A percentile compares a stretch with the other conserved stretches of the same genome.
These are phyloP conservation scores for Talaromyces stipitatus DNA, from an alignment of 495 filamentous ascomycete species.

Conservation along the genomic window DNA sequence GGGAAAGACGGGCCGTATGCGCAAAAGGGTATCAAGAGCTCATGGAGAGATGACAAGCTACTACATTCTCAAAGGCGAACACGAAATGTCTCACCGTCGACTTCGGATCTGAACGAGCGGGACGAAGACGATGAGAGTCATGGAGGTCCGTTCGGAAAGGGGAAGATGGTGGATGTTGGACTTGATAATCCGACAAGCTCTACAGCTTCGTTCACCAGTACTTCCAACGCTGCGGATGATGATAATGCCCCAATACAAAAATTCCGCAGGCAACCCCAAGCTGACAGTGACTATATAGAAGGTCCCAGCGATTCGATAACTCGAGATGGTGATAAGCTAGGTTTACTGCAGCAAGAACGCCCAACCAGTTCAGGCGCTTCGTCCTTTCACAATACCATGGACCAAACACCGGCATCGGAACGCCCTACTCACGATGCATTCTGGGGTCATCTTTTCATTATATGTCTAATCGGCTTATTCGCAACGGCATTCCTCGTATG, in stretches of 20 bases:
- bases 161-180: slow-evolving; percentile 79
- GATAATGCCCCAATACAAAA: slow-evolving; percentile 81
- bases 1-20: slow-evolving; percentile 24
- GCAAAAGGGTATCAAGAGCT: slow-evolving; percentile 43
- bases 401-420: slow-evolving; percentile 29
- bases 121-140: slow-evolving; percentile 28
- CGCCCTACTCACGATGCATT: slow-evolving; percentile 72
- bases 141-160: slow-evolving; percentile 47
- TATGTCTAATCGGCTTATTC: slow-evolving; percentile 73
- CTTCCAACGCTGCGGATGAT: slow-evolving; percentile 54
- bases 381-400: slow-evolving; percentile 42
- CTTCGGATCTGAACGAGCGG: slow-evolving; percentile 21
- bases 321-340: slow-evolving; percentile 38
- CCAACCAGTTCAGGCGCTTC: slow-evolving; percentile 36
- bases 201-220: slow-evolving; percentile 10
- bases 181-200: slow-evolving; percentile 57
- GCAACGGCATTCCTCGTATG: slow-evolving; percentile 82
- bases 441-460: slow-evolving; percentile 86
- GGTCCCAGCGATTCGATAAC: slow-evolving; percentile 33
- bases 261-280: slow-evolving; percentile 52
- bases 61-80: not conserved
- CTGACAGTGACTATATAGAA: slow-evolving; percentile 22
- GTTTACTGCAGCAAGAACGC: slow-evolving; percentile 25
- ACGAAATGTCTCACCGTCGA: slow-evolving; percentile 16
- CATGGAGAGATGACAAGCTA: slow-evolving; percentile 40